phyloP scores from a whole-genome alignment of 371 early-diverging fungal species.

The Haplosporangium sp. region DNA sequence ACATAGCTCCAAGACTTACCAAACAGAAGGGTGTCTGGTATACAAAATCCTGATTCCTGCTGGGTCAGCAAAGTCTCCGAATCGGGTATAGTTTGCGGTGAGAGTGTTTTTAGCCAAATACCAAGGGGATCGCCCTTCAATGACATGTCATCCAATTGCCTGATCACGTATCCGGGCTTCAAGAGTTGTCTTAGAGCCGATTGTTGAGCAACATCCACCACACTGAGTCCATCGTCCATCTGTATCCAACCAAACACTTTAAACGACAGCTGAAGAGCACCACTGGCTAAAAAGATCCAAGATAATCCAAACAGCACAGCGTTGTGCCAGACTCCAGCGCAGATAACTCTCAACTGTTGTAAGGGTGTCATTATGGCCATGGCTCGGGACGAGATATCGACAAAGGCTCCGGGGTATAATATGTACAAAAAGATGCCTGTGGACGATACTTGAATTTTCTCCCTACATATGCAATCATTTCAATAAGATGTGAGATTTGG shows the following conservation, averaged over 20 bases:
- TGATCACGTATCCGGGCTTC: slow-evolving; percentile 60
- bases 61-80: background rate
- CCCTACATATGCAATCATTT: slow-evolving; percentile 52
- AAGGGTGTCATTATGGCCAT: slow-evolving; percentile 61
- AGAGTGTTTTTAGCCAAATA: slow-evolving; percentile 22
- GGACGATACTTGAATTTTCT: slow-evolving; percentile 69
- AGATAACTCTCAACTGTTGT: slow-evolving; percentile 74
- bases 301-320: slow-evolving; percentile 63
- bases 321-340: slow-evolving; percentile 92
- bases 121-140: slow-evolving; percentile 53
- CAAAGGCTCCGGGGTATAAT: slow-evolving; percentile 90
- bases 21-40: slow-evolving; percentile 35
- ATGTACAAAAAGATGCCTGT: slow-evolving; percentile 80
- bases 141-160: slow-evolving; percentile 62
- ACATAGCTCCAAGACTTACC: too few species aligned
- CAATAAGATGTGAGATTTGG: too few species aligned
- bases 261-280: slow-evolving; percentile 60
- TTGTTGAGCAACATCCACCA: slow-evolving; percentile 63
- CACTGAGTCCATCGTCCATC: slow-evolving; percentile 70
- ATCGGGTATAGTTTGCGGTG: background rate
- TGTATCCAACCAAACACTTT: slow-evolving; percentile 65
- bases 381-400: slow-evolving; percentile 71
- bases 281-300: slow-evolving; percentile 62
- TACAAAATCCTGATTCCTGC: slow-evolving; percentile 40
- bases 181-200: slow-evolving; percentile 68